Evolutionary conservation across 371 early-diverging fungal species (phyloP).

Genomic region (Mucor indicus): DNA sequence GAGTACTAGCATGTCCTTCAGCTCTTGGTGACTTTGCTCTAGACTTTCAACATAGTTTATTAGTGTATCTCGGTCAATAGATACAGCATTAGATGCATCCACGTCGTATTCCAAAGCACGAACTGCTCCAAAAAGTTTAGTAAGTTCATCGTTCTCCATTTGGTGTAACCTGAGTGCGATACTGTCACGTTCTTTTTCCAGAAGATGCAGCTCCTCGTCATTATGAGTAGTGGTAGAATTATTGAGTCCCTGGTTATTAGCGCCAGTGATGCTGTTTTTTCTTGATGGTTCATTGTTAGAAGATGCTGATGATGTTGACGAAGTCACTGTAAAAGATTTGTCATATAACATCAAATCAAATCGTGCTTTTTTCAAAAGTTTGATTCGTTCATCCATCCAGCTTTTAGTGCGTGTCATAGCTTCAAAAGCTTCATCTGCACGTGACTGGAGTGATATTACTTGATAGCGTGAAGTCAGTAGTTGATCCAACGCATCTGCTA

Average conservation of each 20-base stretch:
- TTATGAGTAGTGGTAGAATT: conserved; percentile 1
- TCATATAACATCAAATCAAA: conserved; percentile 16
- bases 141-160: conserved; percentile 39
- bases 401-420: conserved; percentile 27
- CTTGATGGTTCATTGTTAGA: neutral
- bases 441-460: conserved; percentile 33
- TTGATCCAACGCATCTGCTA: conserved; percentile 44
- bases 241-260: neutral
- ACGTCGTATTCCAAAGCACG: conserved; percentile 34
- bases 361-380: conserved; percentile 16
- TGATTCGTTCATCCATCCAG: conserved; percentile 44
- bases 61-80: conserved; percentile 33
- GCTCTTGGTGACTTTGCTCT: conserved; percentile 18
- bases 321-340: neutral
- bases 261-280: neutral
- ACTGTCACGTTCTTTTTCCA: conserved; percentile 48
- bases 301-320: neutral
- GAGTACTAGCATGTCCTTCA: conserved; percentile 17
- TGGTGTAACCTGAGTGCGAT: conserved; percentile 27
- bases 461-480: conserved; percentile 35
- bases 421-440: conserved; percentile 33
- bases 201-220: conserved; percentile 28
- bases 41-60: conserved; percentile 27
- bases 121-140: conserved; percentile 26
- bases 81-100: conserved; percentile 34